A percentile compares a stretch with the other conserved stretches of the same genome.
These are phyloP conservation scores for Cytospora mali DNA, from an alignment of 2,329 filamentous ascomycete genomes.

Conservation along the genomic window DNA sequence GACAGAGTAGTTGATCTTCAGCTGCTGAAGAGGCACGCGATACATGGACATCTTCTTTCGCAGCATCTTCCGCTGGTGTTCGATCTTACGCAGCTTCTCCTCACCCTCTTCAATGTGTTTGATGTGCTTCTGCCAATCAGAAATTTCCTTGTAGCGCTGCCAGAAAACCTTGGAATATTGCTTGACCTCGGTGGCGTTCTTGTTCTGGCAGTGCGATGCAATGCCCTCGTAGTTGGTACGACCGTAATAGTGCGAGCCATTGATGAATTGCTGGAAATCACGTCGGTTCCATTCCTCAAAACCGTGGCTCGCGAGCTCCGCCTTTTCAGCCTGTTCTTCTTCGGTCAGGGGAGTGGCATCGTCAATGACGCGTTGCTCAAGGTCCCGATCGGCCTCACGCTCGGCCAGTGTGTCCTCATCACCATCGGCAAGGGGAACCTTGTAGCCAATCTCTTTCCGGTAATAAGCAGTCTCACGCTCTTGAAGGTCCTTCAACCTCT, in stretches of 20 bases:
- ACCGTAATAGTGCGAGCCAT: constrained; percentile 90
- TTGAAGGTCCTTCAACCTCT: constrained; percentile 81
- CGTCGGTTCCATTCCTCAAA: constrained; percentile 95
- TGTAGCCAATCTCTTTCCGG: constrained; percentile 94
- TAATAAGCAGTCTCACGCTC: constrained; percentile 96
- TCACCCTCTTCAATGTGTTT: constrained; percentile 91
- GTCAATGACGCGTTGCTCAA: constrained; percentile 92
- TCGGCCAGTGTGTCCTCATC: constrained; percentile 81
- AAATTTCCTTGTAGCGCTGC: constrained; percentile 89
- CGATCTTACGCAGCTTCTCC: constrained; percentile 83
- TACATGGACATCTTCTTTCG: constrained; percentile 96
- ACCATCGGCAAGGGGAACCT: constrained; percentile 85
- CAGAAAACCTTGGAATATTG: constrained; percentile 95
- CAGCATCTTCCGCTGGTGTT: constrained; percentile 90
- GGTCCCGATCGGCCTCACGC: constrained; percentile 82
- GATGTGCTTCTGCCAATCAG: constrained; percentile 87
- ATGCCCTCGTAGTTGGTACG: constrained; percentile 85
- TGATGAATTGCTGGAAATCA: constrained; percentile 98
- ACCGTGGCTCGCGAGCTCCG: constrained; percentile 76
- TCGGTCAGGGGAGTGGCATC: constrained; percentile 86
- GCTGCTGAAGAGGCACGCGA: constrained; percentile 93
- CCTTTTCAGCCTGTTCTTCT: constrained; percentile 86
- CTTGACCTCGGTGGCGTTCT: constrained; percentile 81
- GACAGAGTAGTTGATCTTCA: constrained; percentile 98
- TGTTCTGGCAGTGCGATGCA: constrained; percentile 87